Evolutionary conservation across 352 stramenopile species (phyloP).

Genomic region (Pythium aristosporum): DNA sequence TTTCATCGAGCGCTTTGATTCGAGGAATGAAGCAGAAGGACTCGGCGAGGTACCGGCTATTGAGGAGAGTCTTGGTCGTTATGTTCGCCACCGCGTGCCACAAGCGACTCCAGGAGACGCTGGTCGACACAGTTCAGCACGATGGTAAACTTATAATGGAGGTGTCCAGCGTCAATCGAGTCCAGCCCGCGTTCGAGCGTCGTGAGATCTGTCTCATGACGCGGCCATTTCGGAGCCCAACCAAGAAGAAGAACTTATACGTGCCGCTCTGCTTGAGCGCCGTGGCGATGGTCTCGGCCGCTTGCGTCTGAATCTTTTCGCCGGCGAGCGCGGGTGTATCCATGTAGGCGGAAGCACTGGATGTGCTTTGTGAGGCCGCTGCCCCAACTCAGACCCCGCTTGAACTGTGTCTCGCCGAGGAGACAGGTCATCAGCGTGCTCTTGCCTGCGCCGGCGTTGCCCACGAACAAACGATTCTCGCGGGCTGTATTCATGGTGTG

Average conservation of each 20-base stretch:
- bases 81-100: constrained; percentile 10
- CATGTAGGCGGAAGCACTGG: constrained; percentile 27
- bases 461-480: background rate
- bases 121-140: constrained; percentile 28
- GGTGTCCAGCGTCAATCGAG: constrained; percentile 15
- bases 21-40: constrained; percentile 21
- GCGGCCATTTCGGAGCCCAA: constrained; percentile 24
- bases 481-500: background rate
- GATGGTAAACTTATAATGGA: constrained; percentile 17
- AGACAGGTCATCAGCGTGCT: constrained; percentile 10
- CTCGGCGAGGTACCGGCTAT: constrained; percentile 10
- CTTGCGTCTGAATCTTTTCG: constrained; percentile 4
- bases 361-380: constrained; percentile 13
- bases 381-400: background rate
- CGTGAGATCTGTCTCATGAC: constrained; percentile 22
- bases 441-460: constrained; percentile 6
- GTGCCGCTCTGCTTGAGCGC: constrained; percentile 6
- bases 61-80: constrained; percentile 15
- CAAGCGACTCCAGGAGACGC: constrained; percentile 9
- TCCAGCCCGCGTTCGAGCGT: constrained; percentile 26
- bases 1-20: constrained; percentile 21
- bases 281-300: constrained; percentile 16
- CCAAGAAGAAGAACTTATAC: constrained; percentile 34
- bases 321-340: constrained; percentile 27
- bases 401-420: background rate